Base-by-base conservation (phyloP, 1,139 yeast genomes). In the Meyerozyma athensensis region DNA sequence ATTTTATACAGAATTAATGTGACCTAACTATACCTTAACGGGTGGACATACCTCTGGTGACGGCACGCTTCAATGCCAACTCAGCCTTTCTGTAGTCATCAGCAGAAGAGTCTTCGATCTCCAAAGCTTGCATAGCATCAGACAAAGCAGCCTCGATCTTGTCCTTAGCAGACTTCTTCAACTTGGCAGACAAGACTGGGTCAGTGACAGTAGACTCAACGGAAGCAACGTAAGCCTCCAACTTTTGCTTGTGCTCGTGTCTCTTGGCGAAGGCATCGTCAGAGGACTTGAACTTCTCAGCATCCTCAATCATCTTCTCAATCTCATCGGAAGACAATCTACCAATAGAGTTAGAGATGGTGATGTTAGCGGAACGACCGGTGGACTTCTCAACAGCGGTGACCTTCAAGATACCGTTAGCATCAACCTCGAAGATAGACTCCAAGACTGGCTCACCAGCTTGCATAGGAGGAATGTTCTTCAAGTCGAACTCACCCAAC, bases 401-500 rank as follows among this genome's bases (percentile, higher is more conserved):
- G 63, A 92, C 98, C 90, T 92, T 92, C 73, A 92, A 84, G 84
- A 92, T 92, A 80, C 98, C 98, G 76, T 92, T 92, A 63, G 97
- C 97, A 72, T 92, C 98, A 68, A 92, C 95, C 80, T 92, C 98
- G 71, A 92, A 92, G 74, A 90, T 92, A 62, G 97, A 95, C 80
- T 92, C 98, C 71, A 92, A 85, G 65, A 87, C 97, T 77, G 97
- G 97, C 76, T 90, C 97, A 75, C 97, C 97, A 73, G 96, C 97
- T 72, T 84, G 86, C 90, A 92, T 81, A 71, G 97, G 97, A 69
- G 98, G 98, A 61, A 92, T 87, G 75, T 92, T 92, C 80, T 86
- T 87, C 71, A 92, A 86, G 83, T 92, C 97, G 74, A 92, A 92
- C 79, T 92, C 97, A 81, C 98, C 98, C 70, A 92, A 86, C 68